These are phyloP conservation scores for Lichtheimia corymbifera DNA, from an alignment of 371 early-diverging fungal species.

Conservation along the genomic window DNA sequence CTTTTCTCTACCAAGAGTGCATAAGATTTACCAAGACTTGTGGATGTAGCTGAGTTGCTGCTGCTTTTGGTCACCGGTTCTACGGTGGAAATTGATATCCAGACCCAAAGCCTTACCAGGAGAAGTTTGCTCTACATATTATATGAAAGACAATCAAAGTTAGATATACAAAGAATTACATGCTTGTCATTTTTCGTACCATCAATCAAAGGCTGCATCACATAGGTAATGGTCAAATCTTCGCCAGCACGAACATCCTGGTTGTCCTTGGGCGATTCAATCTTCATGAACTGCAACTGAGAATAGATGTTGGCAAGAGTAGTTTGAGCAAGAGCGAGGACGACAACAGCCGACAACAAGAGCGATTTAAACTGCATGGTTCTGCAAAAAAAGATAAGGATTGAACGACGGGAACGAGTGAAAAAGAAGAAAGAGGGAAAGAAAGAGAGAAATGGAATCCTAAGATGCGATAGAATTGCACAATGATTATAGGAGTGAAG, in stretches of 20 bases:
- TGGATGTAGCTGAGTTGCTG: conserved; percentile 32
- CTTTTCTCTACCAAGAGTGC: not conserved
- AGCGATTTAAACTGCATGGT: conserved; percentile 10
- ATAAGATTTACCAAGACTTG: conserved; percentile 31
- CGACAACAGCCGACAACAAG: conserved; percentile 12
- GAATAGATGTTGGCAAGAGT: conserved; percentile 38
- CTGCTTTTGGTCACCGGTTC: conserved; percentile 42
- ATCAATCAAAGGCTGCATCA: conserved; percentile 48
- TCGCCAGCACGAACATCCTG: conserved; percentile 40
- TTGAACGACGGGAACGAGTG: conserved; percentile 8
- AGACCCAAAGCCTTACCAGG: conserved; percentile 39
- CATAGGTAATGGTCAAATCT: conserved; percentile 34
- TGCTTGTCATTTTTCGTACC: conserved; percentile 19
- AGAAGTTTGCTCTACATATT: conserved; percentile 35
- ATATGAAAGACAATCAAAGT: conserved; percentile 4
- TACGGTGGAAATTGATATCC: conserved; percentile 40
- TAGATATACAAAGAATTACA: not conserved
- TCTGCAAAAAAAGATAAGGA: conserved; percentile 7
- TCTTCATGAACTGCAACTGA: conserved; percentile 52
- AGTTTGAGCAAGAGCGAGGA: conserved; percentile 21
- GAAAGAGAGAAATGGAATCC: conserved; percentile 6
- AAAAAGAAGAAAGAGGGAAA: conserved; percentile 7
- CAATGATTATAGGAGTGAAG: too few relatives aligned
- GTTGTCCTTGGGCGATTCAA: conserved; percentile 37
- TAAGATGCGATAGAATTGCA: too few relatives aligned